Percentiles rank a stretch among this genome's conserved stretches.
phyloP scores from a whole-genome alignment of 2,329 filamentous ascomycete genomes.

The Penicillium paneum region DNA sequence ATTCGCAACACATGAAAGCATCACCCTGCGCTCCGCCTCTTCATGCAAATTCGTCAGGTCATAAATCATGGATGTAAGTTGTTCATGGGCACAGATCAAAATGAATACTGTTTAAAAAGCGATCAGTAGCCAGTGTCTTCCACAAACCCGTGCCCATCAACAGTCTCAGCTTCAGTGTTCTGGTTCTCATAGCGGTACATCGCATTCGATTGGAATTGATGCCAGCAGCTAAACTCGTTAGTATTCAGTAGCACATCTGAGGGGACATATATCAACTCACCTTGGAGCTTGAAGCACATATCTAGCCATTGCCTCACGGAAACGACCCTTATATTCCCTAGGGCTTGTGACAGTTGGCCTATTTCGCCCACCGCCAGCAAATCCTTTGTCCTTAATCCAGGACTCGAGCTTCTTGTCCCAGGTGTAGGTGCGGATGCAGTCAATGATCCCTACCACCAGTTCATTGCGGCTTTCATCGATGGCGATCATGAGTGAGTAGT shows the following conservation, averaged over 20 bases:
- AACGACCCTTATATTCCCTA: constrained; percentile 94
- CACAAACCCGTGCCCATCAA: constrained; percentile 15
- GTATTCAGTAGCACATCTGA: neutral
- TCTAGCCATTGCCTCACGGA: constrained; percentile 93
- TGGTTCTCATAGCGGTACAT: constrained; percentile 32
- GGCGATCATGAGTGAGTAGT: constrained; percentile 97
- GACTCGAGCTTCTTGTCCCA: constrained; percentile 99
- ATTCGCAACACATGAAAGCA: neutral
- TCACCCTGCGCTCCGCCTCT: neutral
- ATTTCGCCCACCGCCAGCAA: constrained; percentile 73
- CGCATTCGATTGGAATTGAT: constrained; percentile 41
- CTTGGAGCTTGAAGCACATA: constrained; percentile 57
- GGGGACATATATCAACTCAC: constrained; percentile 29
- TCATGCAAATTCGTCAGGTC: constrained; percentile 12
- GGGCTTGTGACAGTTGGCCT: constrained; percentile 94
- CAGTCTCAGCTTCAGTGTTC: constrained; percentile 22
- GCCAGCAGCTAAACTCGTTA: constrained; percentile 42
- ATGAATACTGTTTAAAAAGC: neutral
- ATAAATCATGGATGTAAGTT: constrained; percentile 14
- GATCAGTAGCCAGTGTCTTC: constrained; percentile 10
- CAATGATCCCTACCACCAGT: constrained; percentile 94
- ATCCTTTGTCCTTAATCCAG: constrained; percentile 97
- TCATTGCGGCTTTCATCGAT: constrained; percentile 89
- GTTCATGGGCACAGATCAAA: neutral
- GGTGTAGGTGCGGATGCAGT: constrained; percentile 96